Evolutionary conservation across 129 eudicot genomes (phyloP).

Genomic region (Chrysanthemum makinoi): DNA sequence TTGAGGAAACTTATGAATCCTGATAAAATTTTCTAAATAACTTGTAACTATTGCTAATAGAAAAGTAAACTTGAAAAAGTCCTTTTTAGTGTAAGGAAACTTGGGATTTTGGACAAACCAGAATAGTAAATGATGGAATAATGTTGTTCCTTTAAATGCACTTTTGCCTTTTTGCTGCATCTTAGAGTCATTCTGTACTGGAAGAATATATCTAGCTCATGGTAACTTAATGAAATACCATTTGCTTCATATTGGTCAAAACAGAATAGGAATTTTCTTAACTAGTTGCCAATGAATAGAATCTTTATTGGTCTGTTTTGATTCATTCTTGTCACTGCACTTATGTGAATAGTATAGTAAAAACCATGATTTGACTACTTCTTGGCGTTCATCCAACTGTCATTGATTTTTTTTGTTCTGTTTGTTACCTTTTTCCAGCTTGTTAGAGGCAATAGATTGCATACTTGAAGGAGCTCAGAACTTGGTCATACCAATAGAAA

Average conservation of each 20-base stretch:
- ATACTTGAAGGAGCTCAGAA: slow-evolving; percentile 84
- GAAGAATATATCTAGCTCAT: not conserved
- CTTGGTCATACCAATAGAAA: slow-evolving; percentile 64
- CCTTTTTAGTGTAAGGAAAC: no score
- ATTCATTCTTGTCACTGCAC: no score
- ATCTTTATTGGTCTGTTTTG: no score
- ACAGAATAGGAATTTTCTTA: no score
- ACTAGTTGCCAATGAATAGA: no score
- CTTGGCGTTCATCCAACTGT: not conserved
- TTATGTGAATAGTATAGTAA: no score
- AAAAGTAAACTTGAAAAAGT: no score
- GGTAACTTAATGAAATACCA: no score
- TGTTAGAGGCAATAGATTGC: slow-evolving; percentile 69
- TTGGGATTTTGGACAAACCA: no score
- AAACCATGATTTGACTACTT: not conserved
- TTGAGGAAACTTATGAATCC: not conserved
- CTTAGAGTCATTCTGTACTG: not conserved
- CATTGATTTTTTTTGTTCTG: not conserved
- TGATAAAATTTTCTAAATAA: not conserved
- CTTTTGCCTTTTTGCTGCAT: slow-evolving; percentile 6
- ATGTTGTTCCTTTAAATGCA: not conserved
- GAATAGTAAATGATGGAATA: no score
- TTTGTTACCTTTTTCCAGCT: slow-evolving; percentile 35
- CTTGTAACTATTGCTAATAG: no score
- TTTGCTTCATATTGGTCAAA: no score